These are phyloP conservation scores for Cynara cardunculus DNA, from an alignment of 129 eudicot species.

Conservation along the genomic window DNA sequence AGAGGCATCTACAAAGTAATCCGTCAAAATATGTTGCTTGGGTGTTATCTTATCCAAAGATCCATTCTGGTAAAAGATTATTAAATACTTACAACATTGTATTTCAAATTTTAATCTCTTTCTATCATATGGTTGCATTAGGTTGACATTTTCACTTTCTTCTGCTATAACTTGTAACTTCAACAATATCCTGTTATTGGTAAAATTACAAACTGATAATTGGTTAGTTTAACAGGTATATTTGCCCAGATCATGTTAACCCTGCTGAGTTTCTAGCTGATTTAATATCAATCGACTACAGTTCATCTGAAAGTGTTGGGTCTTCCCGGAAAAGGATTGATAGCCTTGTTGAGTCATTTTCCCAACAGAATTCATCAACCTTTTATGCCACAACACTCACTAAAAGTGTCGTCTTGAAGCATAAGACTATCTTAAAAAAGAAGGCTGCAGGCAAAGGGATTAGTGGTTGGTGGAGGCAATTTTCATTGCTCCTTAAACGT, in stretches of 20 bases:
- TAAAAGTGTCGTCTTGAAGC: slow-evolving; percentile 23
- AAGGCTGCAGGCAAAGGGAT: slow-evolving; percentile 38
- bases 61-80: background rate
- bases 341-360: slow-evolving; percentile 85
- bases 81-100: background rate
- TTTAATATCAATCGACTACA: slow-evolving; percentile 91
- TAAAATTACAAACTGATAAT: slow-evolving; percentile 21
- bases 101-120: background rate
- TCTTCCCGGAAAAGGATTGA: slow-evolving; percentile 80
- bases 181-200: background rate
- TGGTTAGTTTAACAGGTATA: slow-evolving; percentile 53
- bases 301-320: slow-evolving; percentile 77
- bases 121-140: background rate
- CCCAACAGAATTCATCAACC: slow-evolving; percentile 50
- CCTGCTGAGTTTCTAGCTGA: slow-evolving; percentile 98
- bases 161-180: background rate
- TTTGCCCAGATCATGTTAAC: slow-evolving; percentile 87
- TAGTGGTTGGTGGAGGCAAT: slow-evolving; percentile 91
- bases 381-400: slow-evolving; percentile 66
- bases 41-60: background rate
- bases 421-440: slow-evolving; percentile 32
- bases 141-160: background rate
- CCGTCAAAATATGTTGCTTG: background rate
- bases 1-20: background rate
- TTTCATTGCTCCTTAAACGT: slow-evolving; percentile 83